These are phyloP conservation scores for Trichoderma guizhouense DNA, from an alignment of 2,329 filamentous ascomycete species.

Conservation along the genomic window DNA sequence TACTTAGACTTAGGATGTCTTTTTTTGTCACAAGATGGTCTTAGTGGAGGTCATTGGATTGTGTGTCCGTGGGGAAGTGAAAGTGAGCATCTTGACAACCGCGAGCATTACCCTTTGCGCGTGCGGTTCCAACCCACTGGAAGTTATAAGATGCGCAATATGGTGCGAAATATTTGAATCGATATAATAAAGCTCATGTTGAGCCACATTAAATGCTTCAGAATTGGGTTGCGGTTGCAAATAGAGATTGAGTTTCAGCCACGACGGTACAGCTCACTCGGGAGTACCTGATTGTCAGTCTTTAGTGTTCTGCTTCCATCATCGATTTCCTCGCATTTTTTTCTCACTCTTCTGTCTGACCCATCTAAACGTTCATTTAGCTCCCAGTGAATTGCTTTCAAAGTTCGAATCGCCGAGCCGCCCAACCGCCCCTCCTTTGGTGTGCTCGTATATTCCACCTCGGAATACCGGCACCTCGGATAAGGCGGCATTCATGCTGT, in stretches of 20 bases:
- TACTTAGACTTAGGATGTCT: background rate
- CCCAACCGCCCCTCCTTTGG: background rate
- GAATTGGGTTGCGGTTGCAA: background rate
- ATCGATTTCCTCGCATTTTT: background rate
- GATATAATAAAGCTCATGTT: background rate
- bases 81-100: background rate
- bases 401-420: background rate
- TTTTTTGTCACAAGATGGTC: background rate
- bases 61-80: no score
- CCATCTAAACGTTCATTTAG: background rate
- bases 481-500: background rate
- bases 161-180: background rate
- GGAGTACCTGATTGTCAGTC: background rate
- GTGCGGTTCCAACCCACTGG: background rate
- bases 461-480: conserved; percentile 1
- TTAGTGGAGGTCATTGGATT: no score
- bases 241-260: background rate
- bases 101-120: background rate
- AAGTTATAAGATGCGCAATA: background rate
- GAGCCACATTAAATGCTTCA: background rate
- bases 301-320: background rate
- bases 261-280: background rate
- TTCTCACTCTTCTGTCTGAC: background rate
- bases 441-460: background rate
- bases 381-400: background rate